These are phyloP conservation scores for Psilocybe mexicana DNA, from an alignment of 1,284 basidiomycete genomes.

Conservation along the genomic window DNA sequence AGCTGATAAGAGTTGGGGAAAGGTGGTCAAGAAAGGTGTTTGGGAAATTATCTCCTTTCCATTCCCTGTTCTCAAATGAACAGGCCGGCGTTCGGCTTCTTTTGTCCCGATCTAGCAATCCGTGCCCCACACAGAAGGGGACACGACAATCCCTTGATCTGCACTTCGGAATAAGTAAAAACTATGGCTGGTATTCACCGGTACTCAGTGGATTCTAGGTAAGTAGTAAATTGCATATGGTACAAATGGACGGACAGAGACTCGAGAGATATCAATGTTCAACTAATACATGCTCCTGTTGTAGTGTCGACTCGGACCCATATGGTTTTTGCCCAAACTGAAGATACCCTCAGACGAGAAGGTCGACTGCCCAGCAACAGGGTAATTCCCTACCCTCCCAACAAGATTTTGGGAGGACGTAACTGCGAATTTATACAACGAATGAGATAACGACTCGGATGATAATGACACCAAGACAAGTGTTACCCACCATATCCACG, in stretches of 20 bases:
- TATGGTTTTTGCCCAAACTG: constrained; percentile 40
- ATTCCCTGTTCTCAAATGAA: constrained; percentile 1
- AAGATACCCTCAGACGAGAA: constrained; percentile 52
- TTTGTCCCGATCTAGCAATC: constrained; percentile 6
- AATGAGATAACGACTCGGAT: constrained; percentile 4
- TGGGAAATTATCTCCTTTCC: constrained; percentile 10
- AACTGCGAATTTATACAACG: constrained; percentile 31
- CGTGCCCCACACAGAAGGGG: background rate
- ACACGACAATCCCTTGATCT: background rate
- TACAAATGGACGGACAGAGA: background rate
- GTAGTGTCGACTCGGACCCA: background rate
- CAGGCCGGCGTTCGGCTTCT: constrained; percentile 7
- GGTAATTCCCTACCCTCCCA: constrained; percentile 43
- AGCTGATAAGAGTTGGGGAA: background rate
- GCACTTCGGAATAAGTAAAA: no score
- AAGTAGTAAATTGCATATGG: no score
- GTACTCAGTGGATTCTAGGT: no score
- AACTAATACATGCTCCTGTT: background rate
- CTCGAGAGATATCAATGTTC: background rate
- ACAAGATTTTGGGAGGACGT: constrained; percentile 50
- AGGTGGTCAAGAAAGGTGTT: background rate
- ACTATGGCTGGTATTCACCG: no score
- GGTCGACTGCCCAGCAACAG: constrained; percentile 29
- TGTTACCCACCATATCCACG: constrained; percentile 45
- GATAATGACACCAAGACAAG: background rate